Evolutionary conservation across 257 asterid species (phyloP), one percentile per base, ranked within the genome.

Genomic region (Lavandula angustifolia): DNA sequence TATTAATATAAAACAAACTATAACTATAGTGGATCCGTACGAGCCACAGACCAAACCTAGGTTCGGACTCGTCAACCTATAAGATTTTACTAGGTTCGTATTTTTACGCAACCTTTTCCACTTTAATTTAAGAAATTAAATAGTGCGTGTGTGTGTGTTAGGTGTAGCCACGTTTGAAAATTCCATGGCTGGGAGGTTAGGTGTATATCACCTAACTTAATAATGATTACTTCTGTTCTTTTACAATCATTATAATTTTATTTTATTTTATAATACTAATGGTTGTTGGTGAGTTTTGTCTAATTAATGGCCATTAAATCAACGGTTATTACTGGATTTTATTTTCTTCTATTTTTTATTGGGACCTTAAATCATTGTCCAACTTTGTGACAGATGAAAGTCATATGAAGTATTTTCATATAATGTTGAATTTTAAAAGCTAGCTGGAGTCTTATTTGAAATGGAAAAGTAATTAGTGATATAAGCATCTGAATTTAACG

Each of bases 151-250:
- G 41, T 13, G 29, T 54, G 69, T 41, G 79, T 58, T 70, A 64
- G 75, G 77, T 70, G 27, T 61, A 12, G 43, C 27, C 27, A 22
- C 31, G 67, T 17, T 65, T 35, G 33, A 46, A 34, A 18, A 7
- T 27, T 51, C 40, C 31, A 27, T 55, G 66, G 74, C 64, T 59
- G 38, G 37, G 57, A 49, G 9, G 76, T 64, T 22, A 50, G 77
- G 79, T 62, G 79, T 62, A 40, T 64, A 74, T 75, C 79, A 73
- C 86, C 81, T 64, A 80, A 72, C 80, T 44, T 53, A 3, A 54
- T 53, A 54, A 71, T 65, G 60, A 76, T 68, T 22, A 54, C 54
- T 44, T 7, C 1, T 29, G 14, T 12, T 33, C 22, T 27, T 46
- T 11, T 35, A 3, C 57, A 47, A 54, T 69, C 14, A 60, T 60